Conservation (phyloP, 257 asterid genomes). For the Lavandula angustifolia region DNA sequence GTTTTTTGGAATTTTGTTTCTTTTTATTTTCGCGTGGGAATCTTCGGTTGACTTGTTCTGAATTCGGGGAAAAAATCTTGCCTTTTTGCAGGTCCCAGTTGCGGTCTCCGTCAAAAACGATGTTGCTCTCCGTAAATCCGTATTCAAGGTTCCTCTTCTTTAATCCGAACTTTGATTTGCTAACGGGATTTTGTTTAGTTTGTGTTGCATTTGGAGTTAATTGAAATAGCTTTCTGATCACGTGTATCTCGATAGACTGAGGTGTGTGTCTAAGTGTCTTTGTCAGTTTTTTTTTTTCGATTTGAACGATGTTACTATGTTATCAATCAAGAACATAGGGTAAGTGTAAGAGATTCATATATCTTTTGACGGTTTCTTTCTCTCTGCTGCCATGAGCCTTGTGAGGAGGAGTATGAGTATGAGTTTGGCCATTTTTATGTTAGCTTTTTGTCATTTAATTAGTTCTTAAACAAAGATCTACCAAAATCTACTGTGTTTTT, state of each 20-base stretch:
- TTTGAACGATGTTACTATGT: background rate
- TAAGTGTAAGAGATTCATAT: background rate
- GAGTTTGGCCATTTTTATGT: background rate
- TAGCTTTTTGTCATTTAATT: background rate
- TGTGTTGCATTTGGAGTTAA: slow-evolving; percentile 8
- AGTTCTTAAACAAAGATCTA: background rate
- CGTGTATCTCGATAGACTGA: background rate
- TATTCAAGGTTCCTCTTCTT: slow-evolving; percentile 46
- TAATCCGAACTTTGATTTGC: background rate
- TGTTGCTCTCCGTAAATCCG: slow-evolving; percentile 44
- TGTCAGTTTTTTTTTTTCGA: background rate
- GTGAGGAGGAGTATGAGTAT: no score
- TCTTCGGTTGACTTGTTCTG: slow-evolving; percentile 10
- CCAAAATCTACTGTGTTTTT: background rate
- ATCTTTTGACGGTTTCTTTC: background rate
- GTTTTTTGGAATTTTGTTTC: background rate
- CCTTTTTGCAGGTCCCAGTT: slow-evolving; percentile 51
- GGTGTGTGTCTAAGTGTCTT: background rate
- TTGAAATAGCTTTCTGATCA: background rate
- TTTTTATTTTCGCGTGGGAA: background rate
- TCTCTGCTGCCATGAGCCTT: background rate
- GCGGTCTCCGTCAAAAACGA: slow-evolving; percentile 48
- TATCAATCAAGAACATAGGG: background rate
- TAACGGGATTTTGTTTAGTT: slow-evolving; percentile 11
- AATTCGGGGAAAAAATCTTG: slow-evolving; percentile 17